phyloP scores from a whole-genome alignment of 2,329 filamentous ascomycete species.

The Tolypocladium nubicola region DNA sequence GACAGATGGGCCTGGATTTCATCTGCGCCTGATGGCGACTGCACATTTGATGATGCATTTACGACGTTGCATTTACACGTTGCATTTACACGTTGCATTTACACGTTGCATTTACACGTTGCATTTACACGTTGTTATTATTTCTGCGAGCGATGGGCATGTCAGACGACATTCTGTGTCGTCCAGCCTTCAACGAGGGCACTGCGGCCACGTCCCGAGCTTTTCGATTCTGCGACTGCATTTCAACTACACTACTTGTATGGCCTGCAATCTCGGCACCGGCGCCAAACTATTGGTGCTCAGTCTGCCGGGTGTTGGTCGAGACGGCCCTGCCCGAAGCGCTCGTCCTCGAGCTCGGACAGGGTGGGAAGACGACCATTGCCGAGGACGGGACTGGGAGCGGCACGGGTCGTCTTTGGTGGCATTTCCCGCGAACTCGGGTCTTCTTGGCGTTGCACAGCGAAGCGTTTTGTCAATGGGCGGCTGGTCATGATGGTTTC shows the following conservation, averaged over 20 bases:
- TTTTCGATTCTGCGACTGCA: neutral
- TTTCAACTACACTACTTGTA: neutral
- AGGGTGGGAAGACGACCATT: neutral
- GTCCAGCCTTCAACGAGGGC: neutral
- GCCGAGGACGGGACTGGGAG: neutral
- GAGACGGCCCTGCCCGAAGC: neutral
- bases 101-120: neutral
- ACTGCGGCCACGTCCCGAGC: neutral
- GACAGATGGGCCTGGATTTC: slow-evolving; percentile 43
- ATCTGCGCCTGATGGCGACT: slow-evolving; percentile 27
- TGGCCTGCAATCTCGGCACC: neutral
- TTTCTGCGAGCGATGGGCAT: neutral
- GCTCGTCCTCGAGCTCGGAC: neutral
- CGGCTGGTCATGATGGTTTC: neutral
- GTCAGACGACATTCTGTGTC: neutral
- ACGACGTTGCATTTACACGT: neutral
- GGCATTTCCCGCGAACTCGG: neutral
- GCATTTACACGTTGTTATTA: too few relatives aligned
- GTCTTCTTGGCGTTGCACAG: neutral
- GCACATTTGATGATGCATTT: neutral
- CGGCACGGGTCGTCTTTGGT: neutral
- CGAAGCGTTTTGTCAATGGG: neutral
- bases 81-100: neutral
- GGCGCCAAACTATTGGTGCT: neutral
- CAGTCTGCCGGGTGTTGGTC: neutral